Evolutionary conservation across 2,329 filamentous ascomycete species (phyloP).

Genomic region (Camillea tinctor): DNA sequence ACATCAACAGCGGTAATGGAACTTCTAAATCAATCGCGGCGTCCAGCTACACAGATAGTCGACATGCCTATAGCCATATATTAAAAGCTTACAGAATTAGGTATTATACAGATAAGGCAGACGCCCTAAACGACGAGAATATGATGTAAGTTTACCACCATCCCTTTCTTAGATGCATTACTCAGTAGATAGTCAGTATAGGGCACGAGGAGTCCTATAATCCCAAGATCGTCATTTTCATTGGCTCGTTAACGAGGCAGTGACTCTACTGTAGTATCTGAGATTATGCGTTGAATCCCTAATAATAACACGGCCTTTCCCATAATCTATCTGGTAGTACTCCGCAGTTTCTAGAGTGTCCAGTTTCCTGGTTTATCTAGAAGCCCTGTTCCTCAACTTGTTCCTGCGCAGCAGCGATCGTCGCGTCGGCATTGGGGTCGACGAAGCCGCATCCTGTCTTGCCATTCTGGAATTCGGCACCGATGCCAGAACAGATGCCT

Average conservation of each 20-base stretch:
- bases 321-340: not conserved
- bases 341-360: not conserved
- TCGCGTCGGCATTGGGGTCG: constrained; percentile 33
- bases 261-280: not conserved
- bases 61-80: not conserved
- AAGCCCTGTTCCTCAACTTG: constrained; percentile 37
- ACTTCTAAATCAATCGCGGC: no score
- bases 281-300: not conserved
- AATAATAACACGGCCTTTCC: not conserved
- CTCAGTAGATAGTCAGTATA: not conserved
- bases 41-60: not conserved
- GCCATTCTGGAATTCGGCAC: constrained; percentile 36
- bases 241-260: not conserved
- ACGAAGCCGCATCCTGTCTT: constrained; percentile 38
- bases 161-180: not conserved
- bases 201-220: not conserved
- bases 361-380: constrained; percentile 12
- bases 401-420: constrained; percentile 30
- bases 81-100: no score
- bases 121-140: not conserved
- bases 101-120: not conserved
- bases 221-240: not conserved
- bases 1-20: not conserved
- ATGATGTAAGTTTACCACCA: not conserved
- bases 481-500: constrained; percentile 36